Conservation (phyloP, 495 filamentous ascomycete genomes). For the Alectoria sarmentosa region DNA sequence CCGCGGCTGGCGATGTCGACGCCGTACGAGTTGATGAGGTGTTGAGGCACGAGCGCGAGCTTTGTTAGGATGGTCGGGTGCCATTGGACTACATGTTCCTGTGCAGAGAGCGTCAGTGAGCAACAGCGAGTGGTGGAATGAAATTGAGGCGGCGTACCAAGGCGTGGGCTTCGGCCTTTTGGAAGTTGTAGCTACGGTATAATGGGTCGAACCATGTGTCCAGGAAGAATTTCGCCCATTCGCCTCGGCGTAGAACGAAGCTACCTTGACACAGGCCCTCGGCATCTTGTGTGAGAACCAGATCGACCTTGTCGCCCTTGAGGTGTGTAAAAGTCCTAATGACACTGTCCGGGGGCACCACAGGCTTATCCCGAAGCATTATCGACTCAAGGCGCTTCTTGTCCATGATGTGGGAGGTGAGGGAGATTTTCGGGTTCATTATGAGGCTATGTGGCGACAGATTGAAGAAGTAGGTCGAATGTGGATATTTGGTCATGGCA, state of each 20-base stretch:
- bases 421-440: slow-evolving; percentile 70
- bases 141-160: slow-evolving; percentile 52
- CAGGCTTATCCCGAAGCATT: slow-evolving; percentile 76
- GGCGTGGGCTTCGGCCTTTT: slow-evolving; percentile 88
- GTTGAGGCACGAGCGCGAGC: slow-evolving; percentile 77
- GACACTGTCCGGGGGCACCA: slow-evolving; percentile 92
- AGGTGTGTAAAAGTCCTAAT: slow-evolving; percentile 91
- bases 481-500: slow-evolving; percentile 71
- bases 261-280: slow-evolving; percentile 71
- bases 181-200: slow-evolving; percentile 89
- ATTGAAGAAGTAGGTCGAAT: slow-evolving; percentile 74
- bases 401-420: slow-evolving; percentile 65
- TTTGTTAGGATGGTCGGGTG: slow-evolving; percentile 95
- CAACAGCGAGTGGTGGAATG: background rate
- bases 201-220: slow-evolving; percentile 96
- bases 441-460: slow-evolving; percentile 78
- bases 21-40: slow-evolving; percentile 69
- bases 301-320: slow-evolving; percentile 65
- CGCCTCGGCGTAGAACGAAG: slow-evolving; percentile 73
- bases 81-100: slow-evolving; percentile 95
- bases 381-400: slow-evolving; percentile 59
- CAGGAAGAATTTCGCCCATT: slow-evolving; percentile 88
- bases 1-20: slow-evolving; percentile 39
- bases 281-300: slow-evolving; percentile 78
- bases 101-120: background rate